Evolutionary conservation across 805 yeast genomes (phyloP).

Genomic region (Candida xyloterini): DNA sequence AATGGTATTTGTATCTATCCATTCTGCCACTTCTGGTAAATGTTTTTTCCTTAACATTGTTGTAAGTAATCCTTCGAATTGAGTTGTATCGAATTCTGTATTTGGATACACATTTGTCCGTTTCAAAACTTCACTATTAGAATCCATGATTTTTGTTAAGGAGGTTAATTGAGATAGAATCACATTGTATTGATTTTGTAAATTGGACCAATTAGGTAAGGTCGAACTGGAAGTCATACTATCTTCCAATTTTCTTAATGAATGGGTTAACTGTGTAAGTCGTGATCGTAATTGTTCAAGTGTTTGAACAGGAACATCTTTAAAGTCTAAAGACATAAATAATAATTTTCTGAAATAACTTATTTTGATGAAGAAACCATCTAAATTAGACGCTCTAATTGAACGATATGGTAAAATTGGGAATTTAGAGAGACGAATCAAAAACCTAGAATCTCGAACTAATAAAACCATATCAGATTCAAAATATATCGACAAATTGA

Average conservation of each 20-base stretch:
- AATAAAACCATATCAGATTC: conserved; percentile 15
- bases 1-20: conserved; percentile 48
- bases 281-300: conserved; percentile 62
- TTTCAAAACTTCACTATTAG: conserved; percentile 55
- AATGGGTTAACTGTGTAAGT: conserved; percentile 58
- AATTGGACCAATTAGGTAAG: conserved; percentile 53
- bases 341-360: not conserved
- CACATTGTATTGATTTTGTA: conserved; percentile 83
- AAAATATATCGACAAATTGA: conserved; percentile 17
- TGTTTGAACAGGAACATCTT: conserved; percentile 56
- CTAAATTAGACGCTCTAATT: conserved; percentile 6
- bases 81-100: conserved; percentile 78
- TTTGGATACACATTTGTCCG: conserved; percentile 80
- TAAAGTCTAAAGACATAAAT: conserved; percentile 14
- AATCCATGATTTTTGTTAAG: conserved; percentile 65
- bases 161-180: conserved; percentile 79
- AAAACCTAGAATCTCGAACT: conserved; percentile 9
- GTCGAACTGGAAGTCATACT: conserved; percentile 43
- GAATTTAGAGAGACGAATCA: conserved; percentile 13
- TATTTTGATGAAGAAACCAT: conserved; percentile 8
- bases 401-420: conserved; percentile 10
- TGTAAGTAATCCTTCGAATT: conserved; percentile 77
- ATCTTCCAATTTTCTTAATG: conserved; percentile 53
- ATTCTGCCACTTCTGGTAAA: conserved; percentile 84
- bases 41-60: conserved; percentile 84